phyloP scores from a whole-genome alignment of 164 flowering plant species.

The Warburgia ugandensis region DNA sequence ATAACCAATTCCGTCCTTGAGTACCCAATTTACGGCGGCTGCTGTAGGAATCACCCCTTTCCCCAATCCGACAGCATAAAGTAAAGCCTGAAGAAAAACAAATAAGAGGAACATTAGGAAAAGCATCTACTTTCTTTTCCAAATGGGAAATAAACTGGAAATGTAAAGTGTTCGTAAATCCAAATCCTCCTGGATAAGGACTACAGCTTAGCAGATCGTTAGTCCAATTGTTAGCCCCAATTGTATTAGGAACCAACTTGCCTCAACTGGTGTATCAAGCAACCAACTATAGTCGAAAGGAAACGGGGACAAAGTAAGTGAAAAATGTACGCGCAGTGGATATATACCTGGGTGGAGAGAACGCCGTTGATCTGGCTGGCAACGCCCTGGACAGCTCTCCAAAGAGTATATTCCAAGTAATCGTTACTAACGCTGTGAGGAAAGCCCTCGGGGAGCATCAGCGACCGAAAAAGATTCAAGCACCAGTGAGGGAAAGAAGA shows the following conservation, averaged over 20 bases:
- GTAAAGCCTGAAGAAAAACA: constrained; percentile 52
- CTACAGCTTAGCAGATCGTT: too few species aligned
- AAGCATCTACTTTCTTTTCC: not conserved
- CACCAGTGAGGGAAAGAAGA: not conserved
- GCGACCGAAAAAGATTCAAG: constrained; percentile 9
- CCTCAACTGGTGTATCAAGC: too few species aligned
- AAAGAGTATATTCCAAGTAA: constrained; percentile 89
- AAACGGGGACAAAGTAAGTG: not conserved
- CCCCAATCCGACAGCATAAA: constrained; percentile 96
- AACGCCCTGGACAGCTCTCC: constrained; percentile 92
- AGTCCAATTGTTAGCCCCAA: too few species aligned
- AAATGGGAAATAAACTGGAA: too few species aligned
- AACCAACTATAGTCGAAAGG: too few species aligned
- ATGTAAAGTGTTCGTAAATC: too few species aligned
- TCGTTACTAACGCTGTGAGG: constrained; percentile 81
- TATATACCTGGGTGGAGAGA: constrained; percentile 77
- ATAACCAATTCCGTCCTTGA: constrained; percentile 97
- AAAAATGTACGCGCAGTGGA: not conserved
- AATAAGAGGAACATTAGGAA: not conserved
- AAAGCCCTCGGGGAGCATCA: constrained; percentile 86
- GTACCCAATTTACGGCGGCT: constrained; percentile 96
- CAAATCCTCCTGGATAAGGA: too few species aligned
- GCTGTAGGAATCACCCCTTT: constrained; percentile 97
- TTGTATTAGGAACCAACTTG: too few species aligned
- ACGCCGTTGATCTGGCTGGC: constrained; percentile 93